Base-by-base conservation (phyloP, 1,284 basidiomycete species). In the Ganoderma boninense region DNA sequence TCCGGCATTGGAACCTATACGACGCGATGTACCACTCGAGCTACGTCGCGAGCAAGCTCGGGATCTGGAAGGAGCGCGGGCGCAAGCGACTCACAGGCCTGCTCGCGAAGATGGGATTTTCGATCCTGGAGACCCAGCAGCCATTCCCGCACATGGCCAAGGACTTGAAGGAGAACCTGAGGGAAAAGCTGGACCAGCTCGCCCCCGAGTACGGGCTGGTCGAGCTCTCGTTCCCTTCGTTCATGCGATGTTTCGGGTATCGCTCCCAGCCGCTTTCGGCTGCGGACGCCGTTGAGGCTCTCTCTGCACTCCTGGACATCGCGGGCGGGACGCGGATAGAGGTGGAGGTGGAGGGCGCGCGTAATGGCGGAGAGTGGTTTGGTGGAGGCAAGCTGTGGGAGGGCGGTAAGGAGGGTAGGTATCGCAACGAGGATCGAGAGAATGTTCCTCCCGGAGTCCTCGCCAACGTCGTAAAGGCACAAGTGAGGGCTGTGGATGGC, bases 21-120 rank as follows among this genome's bases (percentile, higher is more conserved):
- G 97, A 98, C 78, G 91, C 96, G 14, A 99, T 99, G 97, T 93
- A 94, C 78, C 97, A 99, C 80, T 98, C 97, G 1, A 93, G 94
- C 73, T 99, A 99, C 78, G 93, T 99, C 18, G 97, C 97, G 1
- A 92, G 94, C 56, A 97, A 97, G 80, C 87, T 99, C 73, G 96
- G 96, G 1, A 94, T 98, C 64, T 99, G 98, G 98, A 95, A 95
- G 77, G 97, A 99, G 79, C 90, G 91, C 66, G 98, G 98, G 4
- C 87, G 94, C 69, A 97, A 96, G 79, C 90, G 92, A 72, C 83
- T 99, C 64, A 95, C 94, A 1, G 97, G 97, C 1, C 84, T 99
- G 70, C 85, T 99, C 43, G 98, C 98, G 35, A 99, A 99, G 86
- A 99, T 99, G 97, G 98, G 98, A 1, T 97, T 98, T 79, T 97